Evolutionary conservation across 2,329 filamentous ascomycete species (phyloP), one percentile per base, ranked within the genome.

Genomic region (Thermoascus crustaceus): DNA sequence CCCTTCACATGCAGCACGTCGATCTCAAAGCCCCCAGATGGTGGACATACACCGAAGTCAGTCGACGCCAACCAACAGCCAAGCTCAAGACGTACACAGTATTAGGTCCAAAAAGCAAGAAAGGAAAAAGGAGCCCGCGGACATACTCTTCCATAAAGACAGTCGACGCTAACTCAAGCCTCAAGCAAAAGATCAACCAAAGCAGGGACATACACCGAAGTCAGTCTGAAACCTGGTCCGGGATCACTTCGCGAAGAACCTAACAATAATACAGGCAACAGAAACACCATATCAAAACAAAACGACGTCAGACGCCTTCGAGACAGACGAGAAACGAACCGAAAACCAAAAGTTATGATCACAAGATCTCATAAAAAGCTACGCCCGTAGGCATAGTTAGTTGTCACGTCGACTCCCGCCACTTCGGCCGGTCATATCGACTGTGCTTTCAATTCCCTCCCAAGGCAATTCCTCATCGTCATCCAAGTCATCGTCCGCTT

Each of bases 391-490:
- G n/a, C n/a, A n/a, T n/a, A n/a, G n/a, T 45, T 41, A 44, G 24
- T 42, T 27, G 13, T 33, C 30, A 17, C 31, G 47, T 35, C 44
- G 40, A 30, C 41, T 45, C 22, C 40, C 36, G 34, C 43, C 42
- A 35, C 31, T 53, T 14, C 49, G 47, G 6, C 57, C 54, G 11
- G 60, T 63, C 37, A 63, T 41, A 27, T 64, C 60, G 32, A 49
- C 53, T 10, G 61, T 64, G 38, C 59, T 64, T 41, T 65, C 61
- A 41, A 64, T 60, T 4, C 61, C 61, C 38, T 65, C 61, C 61
- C 61, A 65, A 2, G 61, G 61, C 34, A 64, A 42, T 21, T 64
- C 61, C n/a, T 58, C 53, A 10, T 58, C 53, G 16, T 60, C 57
- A 14, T 55, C 52, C 13, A 50, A 32, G n/a, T 53, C 52, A 20